Evolutionary conservation across 768 basidiomycete species (phyloP).

Genomic region (Suillus fuscotomentosus): DNA sequence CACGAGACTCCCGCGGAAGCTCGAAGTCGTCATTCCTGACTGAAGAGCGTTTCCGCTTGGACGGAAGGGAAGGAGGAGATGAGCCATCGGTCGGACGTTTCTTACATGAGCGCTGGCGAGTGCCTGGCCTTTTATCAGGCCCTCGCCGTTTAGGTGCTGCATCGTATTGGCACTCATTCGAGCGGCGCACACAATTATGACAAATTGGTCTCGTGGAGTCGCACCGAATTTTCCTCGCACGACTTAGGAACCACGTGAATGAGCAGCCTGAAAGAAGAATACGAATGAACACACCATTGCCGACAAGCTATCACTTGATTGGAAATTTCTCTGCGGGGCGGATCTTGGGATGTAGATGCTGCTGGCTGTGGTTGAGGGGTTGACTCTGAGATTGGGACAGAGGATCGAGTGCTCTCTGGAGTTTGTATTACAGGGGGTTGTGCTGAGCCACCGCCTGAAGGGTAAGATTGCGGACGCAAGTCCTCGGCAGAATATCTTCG

Average conservation of each 20-base stretch:
- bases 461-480: conserved; percentile 37
- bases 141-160: conserved; percentile 78
- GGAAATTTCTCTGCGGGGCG: conserved; percentile 55
- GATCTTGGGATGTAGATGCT: conserved; percentile 30
- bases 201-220: conserved; percentile 80
- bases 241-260: conserved; percentile 50
- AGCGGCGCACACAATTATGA: conserved; percentile 78
- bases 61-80: conserved; percentile 45
- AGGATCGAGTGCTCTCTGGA: conserved; percentile 25
- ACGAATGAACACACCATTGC: conserved; percentile 63
- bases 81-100: conserved; percentile 63
- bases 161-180: conserved; percentile 79
- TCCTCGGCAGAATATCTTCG: conserved; percentile 35
- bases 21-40: conserved; percentile 33
- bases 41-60: conserved; percentile 51
- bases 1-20: conserved; percentile 22
- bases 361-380: conserved; percentile 35
- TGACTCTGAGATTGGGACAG: conserved; percentile 45
- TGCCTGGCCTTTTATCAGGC: conserved; percentile 84
- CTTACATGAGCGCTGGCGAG: conserved; percentile 82
- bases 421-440: conserved; percentile 19
- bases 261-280: conserved; percentile 18
- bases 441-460: conserved; percentile 36
- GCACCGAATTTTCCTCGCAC: conserved; percentile 82
- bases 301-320: conserved; percentile 80